These are phyloP conservation scores for Termitomyces sp. DNA, from an alignment of 768 basidiomycete species.

Conservation along the genomic window DNA sequence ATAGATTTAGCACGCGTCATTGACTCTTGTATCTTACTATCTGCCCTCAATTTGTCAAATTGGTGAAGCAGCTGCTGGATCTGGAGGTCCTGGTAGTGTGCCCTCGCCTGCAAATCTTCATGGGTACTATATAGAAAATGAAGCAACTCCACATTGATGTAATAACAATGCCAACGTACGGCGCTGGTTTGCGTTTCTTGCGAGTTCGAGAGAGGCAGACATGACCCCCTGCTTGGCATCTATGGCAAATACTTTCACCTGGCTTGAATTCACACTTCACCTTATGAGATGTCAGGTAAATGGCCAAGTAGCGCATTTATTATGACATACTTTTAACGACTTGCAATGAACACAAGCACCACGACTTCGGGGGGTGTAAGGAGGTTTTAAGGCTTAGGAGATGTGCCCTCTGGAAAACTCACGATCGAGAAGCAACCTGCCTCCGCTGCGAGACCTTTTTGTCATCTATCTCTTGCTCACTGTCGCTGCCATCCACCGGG, in stretches of 20 bases:
- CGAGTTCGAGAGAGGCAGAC: constrained; percentile 41
- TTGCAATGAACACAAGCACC: constrained; percentile 57
- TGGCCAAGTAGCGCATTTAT: neutral
- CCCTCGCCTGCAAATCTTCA: constrained; percentile 44
- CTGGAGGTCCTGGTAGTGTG: constrained; percentile 38
- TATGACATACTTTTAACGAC: constrained; percentile 40
- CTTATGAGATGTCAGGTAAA: constrained; percentile 19
- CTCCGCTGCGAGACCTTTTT: constrained; percentile 1
- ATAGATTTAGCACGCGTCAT: constrained; percentile 26
- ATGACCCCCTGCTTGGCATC: constrained; percentile 43
- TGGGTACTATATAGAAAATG: constrained; percentile 36
- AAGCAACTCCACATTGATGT: neutral
- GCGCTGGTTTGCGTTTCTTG: constrained; percentile 54
- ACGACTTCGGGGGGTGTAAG: constrained; percentile 23
- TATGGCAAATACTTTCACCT: constrained; percentile 40
- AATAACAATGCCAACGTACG: constrained; percentile 28
- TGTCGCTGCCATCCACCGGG: constrained; percentile 11
- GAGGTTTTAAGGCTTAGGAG: neutral
- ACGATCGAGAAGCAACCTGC: constrained; percentile 16
- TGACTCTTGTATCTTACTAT: constrained; percentile 37
- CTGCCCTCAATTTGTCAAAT: constrained; percentile 35
- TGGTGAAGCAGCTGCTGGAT: constrained; percentile 39
- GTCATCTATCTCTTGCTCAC: constrained; percentile 15
- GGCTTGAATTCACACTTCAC: constrained; percentile 46
- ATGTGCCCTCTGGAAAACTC: neutral